Evolutionary conservation across 257 asterid species (phyloP).

Genomic region (Thymus mandschuricus): DNA sequence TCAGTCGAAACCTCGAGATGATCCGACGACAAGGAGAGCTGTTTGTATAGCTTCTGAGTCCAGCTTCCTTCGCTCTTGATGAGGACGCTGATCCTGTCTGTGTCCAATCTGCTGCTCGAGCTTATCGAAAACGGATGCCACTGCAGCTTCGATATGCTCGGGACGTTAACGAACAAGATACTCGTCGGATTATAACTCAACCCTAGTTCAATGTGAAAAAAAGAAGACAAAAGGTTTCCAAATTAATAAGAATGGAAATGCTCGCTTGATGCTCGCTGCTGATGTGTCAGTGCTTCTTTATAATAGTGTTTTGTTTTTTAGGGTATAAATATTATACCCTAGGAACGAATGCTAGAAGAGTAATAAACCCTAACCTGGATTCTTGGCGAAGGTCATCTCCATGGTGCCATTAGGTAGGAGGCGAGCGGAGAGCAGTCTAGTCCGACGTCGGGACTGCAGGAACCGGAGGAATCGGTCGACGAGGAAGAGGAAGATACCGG

Average conservation of each 20-base stretch:
- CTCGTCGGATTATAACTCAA: slow-evolving; percentile 45
- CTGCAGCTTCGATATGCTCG: slow-evolving; percentile 48
- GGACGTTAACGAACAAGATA: slow-evolving; percentile 47
- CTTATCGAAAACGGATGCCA: slow-evolving; percentile 62
- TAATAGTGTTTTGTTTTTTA: too few relatives aligned
- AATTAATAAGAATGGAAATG: too few relatives aligned
- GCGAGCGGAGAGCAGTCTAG: slow-evolving; percentile 42
- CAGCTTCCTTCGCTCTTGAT: slow-evolving; percentile 50
- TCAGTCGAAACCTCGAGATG: slow-evolving; percentile 51
- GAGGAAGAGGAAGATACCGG: slow-evolving; percentile 64
- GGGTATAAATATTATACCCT: too few relatives aligned
- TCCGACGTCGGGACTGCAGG: slow-evolving; percentile 55
- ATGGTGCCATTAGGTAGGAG: slow-evolving; percentile 55
- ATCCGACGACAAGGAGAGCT: slow-evolving; percentile 38
- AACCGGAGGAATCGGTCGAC: slow-evolving; percentile 58
- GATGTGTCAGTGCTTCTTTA: too few relatives aligned
- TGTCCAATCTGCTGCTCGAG: slow-evolving; percentile 42
- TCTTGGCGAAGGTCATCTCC: slow-evolving; percentile 68
- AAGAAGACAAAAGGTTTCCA: too few relatives aligned
- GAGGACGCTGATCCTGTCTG: slow-evolving; percentile 41
- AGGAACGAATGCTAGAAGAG: too few relatives aligned
- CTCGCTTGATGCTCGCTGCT: too few relatives aligned
- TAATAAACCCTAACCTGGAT: slow-evolving; percentile 41
- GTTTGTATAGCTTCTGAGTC: slow-evolving; percentile 43
- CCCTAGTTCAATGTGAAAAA: slow-evolving; percentile 28